Evolutionary conservation across 805 yeast genomes (phyloP), one percentile per base, ranked within the genome.

Genomic region (Kregervanrija pseudodelftensis): DNA sequence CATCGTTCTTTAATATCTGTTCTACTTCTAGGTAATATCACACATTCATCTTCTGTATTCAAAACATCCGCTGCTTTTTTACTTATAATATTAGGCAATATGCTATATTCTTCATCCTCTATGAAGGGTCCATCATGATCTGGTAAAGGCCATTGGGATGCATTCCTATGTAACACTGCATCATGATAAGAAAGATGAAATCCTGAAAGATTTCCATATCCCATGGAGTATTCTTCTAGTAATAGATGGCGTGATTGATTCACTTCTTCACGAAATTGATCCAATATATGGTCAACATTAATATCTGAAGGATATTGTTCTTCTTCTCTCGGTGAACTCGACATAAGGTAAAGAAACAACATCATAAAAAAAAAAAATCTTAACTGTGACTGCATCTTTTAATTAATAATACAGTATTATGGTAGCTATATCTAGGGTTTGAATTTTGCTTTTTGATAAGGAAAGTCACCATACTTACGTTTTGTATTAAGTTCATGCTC

Each of bases 191-290:
- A 77, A 32, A 82, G 61, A 53, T 70, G 72, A 46, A 82, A 76
- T 3, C 96, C 96, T 0, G 93, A 83, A 12, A 86, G 60, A 53
- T 85, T 82, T 1, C 85, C 84, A 57, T 80, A 81, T 5, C 85
- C 87, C 4, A 63, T 48, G 14, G 57, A 44, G 58, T 73, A 81
- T 1, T 73, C 68, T 37, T 75, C 52, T 32, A 82, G 60, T 1
- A 60, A 31, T 16, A 45, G 56, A 2, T 59, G 49, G 17, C 64
- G 43, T 58, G 70, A 51, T 52, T 52, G 48, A 52, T 50, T 39
- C 56, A 59, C 49, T 47, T 54, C 70, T 31, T 63, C 54, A 39
- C 65, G 68, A 41, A 74, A 63, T 10, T 60, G 55, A n/a, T 60
- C 50, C 12, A 75, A 41, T 11, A 64, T 58, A 14, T 50, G n/a